Evolutionary conservation across 176 grass and related monocot species (phyloP).

Genomic region (Carex scoparia): DNA sequence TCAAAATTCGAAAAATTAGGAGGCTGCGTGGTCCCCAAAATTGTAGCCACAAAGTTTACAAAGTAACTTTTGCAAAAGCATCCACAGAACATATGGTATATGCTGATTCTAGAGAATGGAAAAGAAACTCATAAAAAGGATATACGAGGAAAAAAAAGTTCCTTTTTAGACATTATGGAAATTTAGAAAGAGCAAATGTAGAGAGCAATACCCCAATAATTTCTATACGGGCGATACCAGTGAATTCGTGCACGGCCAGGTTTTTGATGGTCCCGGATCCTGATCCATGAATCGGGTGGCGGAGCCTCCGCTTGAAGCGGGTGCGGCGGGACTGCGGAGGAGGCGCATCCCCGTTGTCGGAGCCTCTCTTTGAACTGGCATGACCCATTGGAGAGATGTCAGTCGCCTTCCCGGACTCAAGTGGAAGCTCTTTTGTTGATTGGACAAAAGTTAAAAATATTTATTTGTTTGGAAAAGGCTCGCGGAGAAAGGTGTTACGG

Average conservation of each 20-base stretch:
- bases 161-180: neutral
- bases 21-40: neutral
- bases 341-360: constrained; percentile 17
- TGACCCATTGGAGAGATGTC: constrained; percentile 43
- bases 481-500: neutral
- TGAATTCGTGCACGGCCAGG: constrained; percentile 55
- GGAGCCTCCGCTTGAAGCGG: constrained; percentile 60
- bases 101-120: neutral
- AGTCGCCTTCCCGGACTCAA: neutral
- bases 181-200: neutral
- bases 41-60: neutral
- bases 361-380: constrained; percentile 30
- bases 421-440: neutral
- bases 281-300: constrained; percentile 31
- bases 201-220: constrained; percentile 47
- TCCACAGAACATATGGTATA: neutral
- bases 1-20: neutral
- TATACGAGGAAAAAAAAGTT: neutral
- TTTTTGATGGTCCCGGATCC: neutral
- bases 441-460: neutral
- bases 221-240: constrained; percentile 78
- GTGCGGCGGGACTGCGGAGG: constrained; percentile 58
- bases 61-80: neutral
- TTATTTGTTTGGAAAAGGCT: neutral
- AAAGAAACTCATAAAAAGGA: neutral